phyloP scores from a whole-genome alignment of 371 early-diverging fungal genomes.

The Capillidium rhysosporum region DNA sequence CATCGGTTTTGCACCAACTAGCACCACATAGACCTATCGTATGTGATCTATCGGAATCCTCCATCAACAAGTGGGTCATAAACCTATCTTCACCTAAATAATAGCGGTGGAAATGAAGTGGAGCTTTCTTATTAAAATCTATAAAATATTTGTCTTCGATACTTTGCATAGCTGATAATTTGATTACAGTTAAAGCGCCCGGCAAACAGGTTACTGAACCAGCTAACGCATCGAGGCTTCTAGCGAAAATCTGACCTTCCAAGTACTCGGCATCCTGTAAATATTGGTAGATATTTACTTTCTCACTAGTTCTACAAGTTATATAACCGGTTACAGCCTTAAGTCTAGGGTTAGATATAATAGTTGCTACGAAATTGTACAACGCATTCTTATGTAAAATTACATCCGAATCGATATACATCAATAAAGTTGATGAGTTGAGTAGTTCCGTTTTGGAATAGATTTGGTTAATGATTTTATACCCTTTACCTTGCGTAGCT shows the following conservation, averaged over 20 bases:
- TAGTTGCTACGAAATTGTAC: slow-evolving; percentile 2
- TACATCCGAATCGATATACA: slow-evolving; percentile 6
- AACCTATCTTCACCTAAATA: slow-evolving; percentile 66
- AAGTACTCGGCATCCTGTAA: slow-evolving; percentile 5
- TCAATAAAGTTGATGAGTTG: neutral
- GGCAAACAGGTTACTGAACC: slow-evolving; percentile 6
- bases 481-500: slow-evolving; percentile 5
- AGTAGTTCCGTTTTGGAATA: neutral
- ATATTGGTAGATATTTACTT: neutral
- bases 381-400: slow-evolving; percentile 6
- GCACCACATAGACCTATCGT: slow-evolving; percentile 89
- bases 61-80: slow-evolving; percentile 82
- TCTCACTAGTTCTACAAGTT: slow-evolving; percentile 1
- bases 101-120: slow-evolving; percentile 1
- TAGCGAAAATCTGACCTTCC: slow-evolving; percentile 4
- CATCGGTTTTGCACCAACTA: slow-evolving; percentile 89
- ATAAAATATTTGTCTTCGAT: neutral
- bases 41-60: slow-evolving; percentile 93
- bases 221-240: neutral
- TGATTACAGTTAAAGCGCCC: slow-evolving; percentile 1
- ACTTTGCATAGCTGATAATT: neutral
- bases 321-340: slow-evolving; percentile 5
- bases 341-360: neutral
- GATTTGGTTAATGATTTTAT: slow-evolving; percentile 1
- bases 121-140: neutral